Percentiles rank a stretch among this genome's conserved stretches.
Evolutionary conservation across 1,139 yeast species (phyloP).

Genomic region (Lodderomyces theae): DNA sequence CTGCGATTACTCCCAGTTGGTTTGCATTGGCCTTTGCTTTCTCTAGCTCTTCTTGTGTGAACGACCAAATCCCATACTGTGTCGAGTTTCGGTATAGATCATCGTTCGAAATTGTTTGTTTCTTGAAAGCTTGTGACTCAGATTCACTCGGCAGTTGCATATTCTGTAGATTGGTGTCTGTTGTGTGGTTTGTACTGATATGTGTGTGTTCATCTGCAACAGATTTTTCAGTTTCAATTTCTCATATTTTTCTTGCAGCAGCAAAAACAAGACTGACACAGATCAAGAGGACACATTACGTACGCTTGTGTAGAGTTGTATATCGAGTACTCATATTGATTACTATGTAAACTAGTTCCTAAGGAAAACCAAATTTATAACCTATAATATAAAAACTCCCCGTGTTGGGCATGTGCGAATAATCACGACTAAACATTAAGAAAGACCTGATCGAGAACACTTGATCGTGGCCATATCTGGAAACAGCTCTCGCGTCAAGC

Average conservation of each 20-base stretch:
- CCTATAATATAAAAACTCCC: conserved; percentile 1
- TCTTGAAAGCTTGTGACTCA: conserved; percentile 9
- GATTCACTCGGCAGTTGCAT: not conserved
- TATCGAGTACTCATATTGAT: no score
- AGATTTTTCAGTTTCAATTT: not conserved
- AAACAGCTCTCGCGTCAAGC: no score
- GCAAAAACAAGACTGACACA: not conserved
- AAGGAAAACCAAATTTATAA: conserved; percentile 1
- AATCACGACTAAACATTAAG: no score
- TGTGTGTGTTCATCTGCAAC: not conserved
- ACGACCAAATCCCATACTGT: conserved; percentile 86
- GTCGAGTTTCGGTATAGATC: conserved; percentile 85
- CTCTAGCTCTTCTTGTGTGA: conserved; percentile 54
- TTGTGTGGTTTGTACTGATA: not conserved
- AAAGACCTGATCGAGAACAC: no score
- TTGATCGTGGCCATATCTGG: no score
- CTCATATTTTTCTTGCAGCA: no score
- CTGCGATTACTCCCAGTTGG: conserved; percentile 45
- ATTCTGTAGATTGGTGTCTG: not conserved
- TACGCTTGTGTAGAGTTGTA: no score
- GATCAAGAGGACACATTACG: no score
- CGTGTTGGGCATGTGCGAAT: no score
- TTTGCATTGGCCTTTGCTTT: conserved; percentile 49
- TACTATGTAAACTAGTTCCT: no score
- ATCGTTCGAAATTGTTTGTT: conserved; percentile 55